phyloP scores from a whole-genome alignment of 164 flowering plant species.

The Akebia trifoliata region DNA sequence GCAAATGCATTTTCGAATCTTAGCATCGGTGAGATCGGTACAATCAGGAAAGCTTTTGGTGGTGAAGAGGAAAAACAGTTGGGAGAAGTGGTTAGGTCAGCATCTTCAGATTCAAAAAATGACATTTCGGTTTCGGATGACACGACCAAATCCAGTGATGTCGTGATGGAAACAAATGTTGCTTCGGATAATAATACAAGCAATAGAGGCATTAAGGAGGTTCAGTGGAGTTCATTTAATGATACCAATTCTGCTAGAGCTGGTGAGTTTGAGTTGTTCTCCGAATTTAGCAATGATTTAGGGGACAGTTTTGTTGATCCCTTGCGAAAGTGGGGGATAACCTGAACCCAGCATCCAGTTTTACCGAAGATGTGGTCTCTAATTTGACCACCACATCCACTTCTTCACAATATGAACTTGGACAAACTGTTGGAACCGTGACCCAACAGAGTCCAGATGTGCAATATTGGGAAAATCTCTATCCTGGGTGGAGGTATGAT shows the following conservation, averaged over 20 bases:
- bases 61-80: constrained; percentile 13
- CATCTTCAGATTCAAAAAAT: constrained; percentile 6
- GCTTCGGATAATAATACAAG: constrained; percentile 22
- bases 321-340: constrained; percentile 15
- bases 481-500: constrained; percentile 94
- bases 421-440: no score
- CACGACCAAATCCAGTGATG: constrained; percentile 17
- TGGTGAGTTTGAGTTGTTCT: constrained; percentile 52
- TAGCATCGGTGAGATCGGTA: constrained; percentile 18
- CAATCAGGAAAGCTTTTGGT: constrained; percentile 10
- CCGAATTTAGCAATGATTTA: constrained; percentile 78
- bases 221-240: constrained; percentile 72
- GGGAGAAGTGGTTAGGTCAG: background rate
- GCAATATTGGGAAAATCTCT: constrained; percentile 72
- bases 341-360: no score
- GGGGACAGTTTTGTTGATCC: constrained; percentile 24
- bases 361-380: no score
- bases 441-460: no score
- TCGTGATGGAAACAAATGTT: constrained; percentile 13
- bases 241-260: constrained; percentile 33
- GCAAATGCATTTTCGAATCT: constrained; percentile 25
- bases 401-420: no score
- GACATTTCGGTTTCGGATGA: constrained; percentile 13
- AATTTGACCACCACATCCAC: no score
- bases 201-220: constrained; percentile 77